These are phyloP conservation scores for Trichoderma koningiopsis DNA, from an alignment of 2,329 filamentous ascomycete genomes.

Conservation along the genomic window DNA sequence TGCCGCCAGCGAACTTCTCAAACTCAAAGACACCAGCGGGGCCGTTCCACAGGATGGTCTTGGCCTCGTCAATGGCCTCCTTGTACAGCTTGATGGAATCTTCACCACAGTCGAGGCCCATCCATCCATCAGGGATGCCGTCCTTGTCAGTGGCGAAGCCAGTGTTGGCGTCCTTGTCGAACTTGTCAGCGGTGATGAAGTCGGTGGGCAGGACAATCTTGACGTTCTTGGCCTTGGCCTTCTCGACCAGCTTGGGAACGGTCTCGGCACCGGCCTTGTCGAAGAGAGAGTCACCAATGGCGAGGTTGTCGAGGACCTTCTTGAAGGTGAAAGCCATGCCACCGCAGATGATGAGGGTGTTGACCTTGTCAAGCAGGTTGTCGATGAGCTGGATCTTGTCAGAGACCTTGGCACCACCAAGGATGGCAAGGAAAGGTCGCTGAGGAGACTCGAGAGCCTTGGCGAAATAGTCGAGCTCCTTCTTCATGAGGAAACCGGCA, in stretches of 20 bases:
- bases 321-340: slow-evolving; percentile 99
- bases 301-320: slow-evolving; percentile 90
- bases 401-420: slow-evolving; percentile 96
- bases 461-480: slow-evolving; percentile 99
- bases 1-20: slow-evolving; percentile 88
- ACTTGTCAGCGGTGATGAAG: slow-evolving; percentile 96
- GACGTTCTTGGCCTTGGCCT: slow-evolving; percentile 95
- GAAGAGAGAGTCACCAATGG: slow-evolving; percentile 89
- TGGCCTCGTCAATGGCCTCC: slow-evolving; percentile 79
- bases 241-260: slow-evolving; percentile 82
- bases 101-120: slow-evolving; percentile 93
- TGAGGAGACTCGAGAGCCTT: slow-evolving; percentile 91
- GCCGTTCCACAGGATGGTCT: slow-evolving; percentile 99
- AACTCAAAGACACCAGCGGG: slow-evolving; percentile 97
- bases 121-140: slow-evolving; percentile 95
- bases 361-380: slow-evolving; percentile 96
- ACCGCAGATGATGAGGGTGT: slow-evolving; percentile 95
- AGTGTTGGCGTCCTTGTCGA: slow-evolving; percentile 78
- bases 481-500: slow-evolving; percentile 98
- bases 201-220: slow-evolving; percentile 93
- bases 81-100: slow-evolving; percentile 89
- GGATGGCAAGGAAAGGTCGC: slow-evolving; percentile 96
- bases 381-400: slow-evolving; percentile 99
- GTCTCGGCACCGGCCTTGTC: slow-evolving; percentile 94
- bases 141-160: slow-evolving; percentile 81